A percentile compares a stretch with the other conserved stretches of the same genome.
Evolutionary conservation across 352 stramenopile species (phyloP).

Genomic region (Pythium volutum): DNA sequence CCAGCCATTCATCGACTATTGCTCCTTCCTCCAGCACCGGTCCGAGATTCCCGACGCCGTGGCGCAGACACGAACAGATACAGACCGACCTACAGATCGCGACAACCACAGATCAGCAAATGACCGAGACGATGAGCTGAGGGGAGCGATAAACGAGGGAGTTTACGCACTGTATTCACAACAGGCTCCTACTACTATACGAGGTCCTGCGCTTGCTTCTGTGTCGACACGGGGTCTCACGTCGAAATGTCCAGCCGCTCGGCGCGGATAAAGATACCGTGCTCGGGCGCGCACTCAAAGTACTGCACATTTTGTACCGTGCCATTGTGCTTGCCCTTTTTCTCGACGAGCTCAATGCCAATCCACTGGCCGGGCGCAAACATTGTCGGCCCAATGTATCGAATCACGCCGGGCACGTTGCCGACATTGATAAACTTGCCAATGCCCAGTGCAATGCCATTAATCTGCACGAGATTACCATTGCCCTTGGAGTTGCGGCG

Average conservation of each 20-base stretch:
- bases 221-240: background rate
- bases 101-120: background rate
- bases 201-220: background rate
- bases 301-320: conserved; percentile 47
- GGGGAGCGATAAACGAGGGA: background rate
- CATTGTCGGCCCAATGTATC: conserved; percentile 59
- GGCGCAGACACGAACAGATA: background rate
- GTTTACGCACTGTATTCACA: background rate
- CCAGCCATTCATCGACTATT: background rate
- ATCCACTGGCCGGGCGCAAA: conserved; percentile 70
- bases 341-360: conserved; percentile 60
- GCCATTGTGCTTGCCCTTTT: conserved; percentile 66
- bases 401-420: conserved; percentile 56
- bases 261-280: conserved; percentile 72
- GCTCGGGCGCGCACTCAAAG: conserved; percentile 49
- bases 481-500: conserved; percentile 45
- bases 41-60: background rate
- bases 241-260: conserved; percentile 44
- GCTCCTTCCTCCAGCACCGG: background rate
- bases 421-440: conserved; percentile 59
- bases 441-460: conserved; percentile 37
- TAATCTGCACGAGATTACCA: conserved; percentile 37
- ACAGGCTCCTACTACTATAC: background rate
- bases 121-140: background rate
- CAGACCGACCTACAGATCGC: too few relatives aligned